phyloP scores from a whole-genome alignment of 75 land plant species.

The Isoetes taiwanensis region DNA sequence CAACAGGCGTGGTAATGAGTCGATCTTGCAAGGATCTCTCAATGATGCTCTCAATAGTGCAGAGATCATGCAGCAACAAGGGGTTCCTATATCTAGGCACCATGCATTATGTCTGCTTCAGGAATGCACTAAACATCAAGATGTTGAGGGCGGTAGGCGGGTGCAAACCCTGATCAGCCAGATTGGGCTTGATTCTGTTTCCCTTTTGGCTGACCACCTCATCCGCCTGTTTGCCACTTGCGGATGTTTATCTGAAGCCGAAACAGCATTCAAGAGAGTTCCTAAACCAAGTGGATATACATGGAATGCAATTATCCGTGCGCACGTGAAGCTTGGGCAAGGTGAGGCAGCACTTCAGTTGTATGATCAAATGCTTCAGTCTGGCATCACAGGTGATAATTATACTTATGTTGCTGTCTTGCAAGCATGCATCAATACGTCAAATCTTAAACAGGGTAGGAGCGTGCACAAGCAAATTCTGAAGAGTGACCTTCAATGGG shows the following conservation, averaged over 20 bases:
- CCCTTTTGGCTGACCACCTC: conserved; percentile 26
- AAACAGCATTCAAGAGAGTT: conserved; percentile 33
- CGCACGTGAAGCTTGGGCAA: conserved; percentile 21
- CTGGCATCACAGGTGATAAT: conserved; percentile 26
- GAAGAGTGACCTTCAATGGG: conserved; percentile 18
- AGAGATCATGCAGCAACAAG: too few relatives aligned
- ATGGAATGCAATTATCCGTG: conserved; percentile 52
- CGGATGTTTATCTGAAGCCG: conserved; percentile 24
- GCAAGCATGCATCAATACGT: conserved; percentile 31
- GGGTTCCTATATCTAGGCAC: too few relatives aligned
- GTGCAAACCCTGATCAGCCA: too few relatives aligned
- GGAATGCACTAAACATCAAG: too few relatives aligned
- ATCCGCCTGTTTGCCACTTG: conserved; percentile 37
- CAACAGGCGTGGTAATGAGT: too few relatives aligned
- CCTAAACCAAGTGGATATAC: conserved; percentile 31
- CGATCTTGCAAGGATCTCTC: too few relatives aligned
- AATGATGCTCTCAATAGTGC: too few relatives aligned
- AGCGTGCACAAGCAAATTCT: conserved; percentile 30
- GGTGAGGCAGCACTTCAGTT: conserved; percentile 18
- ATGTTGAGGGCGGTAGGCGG: too few relatives aligned
- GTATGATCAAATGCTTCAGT: conserved; percentile 31
- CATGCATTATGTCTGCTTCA: too few relatives aligned
- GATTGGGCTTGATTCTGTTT: too few relatives aligned
- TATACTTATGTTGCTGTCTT: conserved; percentile 29
- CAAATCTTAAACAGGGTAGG: conserved; percentile 16